phyloP scores from a whole-genome alignment of 331 rosid genomes.

The Stylosanthes scabra region DNA sequence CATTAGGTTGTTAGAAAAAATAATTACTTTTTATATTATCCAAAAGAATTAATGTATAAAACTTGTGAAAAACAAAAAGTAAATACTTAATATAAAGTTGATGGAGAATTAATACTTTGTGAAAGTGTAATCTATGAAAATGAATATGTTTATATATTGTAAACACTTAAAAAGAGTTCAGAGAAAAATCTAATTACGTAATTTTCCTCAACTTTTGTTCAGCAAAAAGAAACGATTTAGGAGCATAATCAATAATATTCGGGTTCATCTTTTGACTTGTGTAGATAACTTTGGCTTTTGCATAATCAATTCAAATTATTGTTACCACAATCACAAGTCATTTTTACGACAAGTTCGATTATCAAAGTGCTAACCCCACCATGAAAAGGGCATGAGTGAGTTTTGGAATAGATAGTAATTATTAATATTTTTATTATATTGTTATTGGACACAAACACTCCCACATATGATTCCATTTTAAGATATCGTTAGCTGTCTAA shows the following conservation, averaged over 20 bases:
- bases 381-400: constrained; percentile 32
- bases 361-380: constrained; percentile 7
- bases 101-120: too few relatives aligned
- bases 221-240: background rate
- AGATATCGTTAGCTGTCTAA: constrained; percentile 25
- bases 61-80: too few relatives aligned
- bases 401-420: constrained; percentile 36
- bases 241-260: constrained; percentile 12
- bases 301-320: constrained; percentile 10
- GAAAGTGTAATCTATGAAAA: background rate
- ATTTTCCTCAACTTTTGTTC: too few relatives aligned
- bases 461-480: constrained; percentile 44
- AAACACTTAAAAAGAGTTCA: too few relatives aligned
- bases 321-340: constrained; percentile 14
- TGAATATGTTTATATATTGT: too few relatives aligned
- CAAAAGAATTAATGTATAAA: too few relatives aligned
- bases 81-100: too few relatives aligned
- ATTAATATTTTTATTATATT: constrained; percentile 7
- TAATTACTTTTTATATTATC: too few relatives aligned
- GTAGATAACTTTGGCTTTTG: constrained; percentile 25
- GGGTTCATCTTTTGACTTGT: constrained; percentile 34
- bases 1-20: too few relatives aligned
- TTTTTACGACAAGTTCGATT: constrained; percentile 9
- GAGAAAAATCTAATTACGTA: too few relatives aligned
- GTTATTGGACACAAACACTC: constrained; percentile 40